A percentile compares a stretch with the other conserved stretches of the same genome.
These are phyloP conservation scores for Diaporthe caulivora DNA, from an alignment of 2,329 filamentous ascomycete species.

Conservation along the genomic window DNA sequence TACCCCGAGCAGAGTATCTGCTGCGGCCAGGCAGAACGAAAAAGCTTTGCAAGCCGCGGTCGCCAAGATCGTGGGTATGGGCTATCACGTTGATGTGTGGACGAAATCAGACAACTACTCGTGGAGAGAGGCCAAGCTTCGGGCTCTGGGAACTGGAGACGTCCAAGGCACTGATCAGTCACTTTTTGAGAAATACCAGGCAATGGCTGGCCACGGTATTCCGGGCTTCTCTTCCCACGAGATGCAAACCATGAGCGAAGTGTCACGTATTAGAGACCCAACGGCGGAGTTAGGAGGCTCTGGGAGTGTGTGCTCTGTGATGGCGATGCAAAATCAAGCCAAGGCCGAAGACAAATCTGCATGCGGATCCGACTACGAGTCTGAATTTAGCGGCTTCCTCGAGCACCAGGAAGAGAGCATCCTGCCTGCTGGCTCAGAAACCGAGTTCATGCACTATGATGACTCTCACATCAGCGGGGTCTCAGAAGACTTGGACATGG, in stretches of 20 bases:
- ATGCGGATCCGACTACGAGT: neutral
- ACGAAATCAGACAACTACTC: conserved; percentile 21
- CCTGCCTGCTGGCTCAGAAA: neutral
- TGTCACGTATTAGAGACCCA: neutral
- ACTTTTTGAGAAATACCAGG: conserved; percentile 32
- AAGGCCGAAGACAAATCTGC: neutral
- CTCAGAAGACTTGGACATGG: conserved; percentile 32
- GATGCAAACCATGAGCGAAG: conserved; percentile 1
- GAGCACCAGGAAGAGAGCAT: conserved; percentile 37
- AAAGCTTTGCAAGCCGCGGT: conserved; percentile 19
- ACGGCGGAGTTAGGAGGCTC: neutral
- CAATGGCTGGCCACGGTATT: conserved; percentile 32
- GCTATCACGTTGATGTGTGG: conserved; percentile 36
- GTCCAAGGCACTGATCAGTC: conserved; percentile 15
- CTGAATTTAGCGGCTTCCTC: conserved; percentile 32
- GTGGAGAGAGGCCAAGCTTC: neutral
- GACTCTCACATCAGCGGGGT: conserved; percentile 12
- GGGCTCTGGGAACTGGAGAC: neutral
- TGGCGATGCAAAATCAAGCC: neutral
- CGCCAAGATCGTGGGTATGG: conserved; percentile 2
- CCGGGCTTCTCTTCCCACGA: conserved; percentile 33
- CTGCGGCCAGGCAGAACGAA: neutral
- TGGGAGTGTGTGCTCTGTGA: neutral
- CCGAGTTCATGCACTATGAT: neutral
- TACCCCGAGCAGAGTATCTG: conserved; percentile 1